phyloP scores from a whole-genome alignment of 176 grass and related monocot genomes.

The Pharus latifolius region DNA sequence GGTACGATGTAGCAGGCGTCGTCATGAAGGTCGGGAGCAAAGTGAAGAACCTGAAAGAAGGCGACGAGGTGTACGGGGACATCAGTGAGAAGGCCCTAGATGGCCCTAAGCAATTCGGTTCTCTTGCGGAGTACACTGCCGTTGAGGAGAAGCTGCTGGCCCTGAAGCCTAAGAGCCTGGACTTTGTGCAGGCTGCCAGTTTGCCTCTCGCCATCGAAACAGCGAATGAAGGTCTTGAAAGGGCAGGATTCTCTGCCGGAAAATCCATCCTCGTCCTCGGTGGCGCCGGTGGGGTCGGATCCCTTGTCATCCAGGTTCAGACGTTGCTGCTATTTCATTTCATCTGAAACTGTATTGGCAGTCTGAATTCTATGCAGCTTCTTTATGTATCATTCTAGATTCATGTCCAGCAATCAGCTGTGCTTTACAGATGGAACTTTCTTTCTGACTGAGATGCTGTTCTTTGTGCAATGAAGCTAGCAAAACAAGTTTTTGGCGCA shows the following conservation, averaged over 20 bases:
- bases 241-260: conserved; percentile 41
- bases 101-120: conserved; percentile 70
- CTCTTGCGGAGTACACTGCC: conserved; percentile 72
- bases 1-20: conserved; percentile 78
- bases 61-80: conserved; percentile 92
- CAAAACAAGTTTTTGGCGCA: conserved; percentile 66
- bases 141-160: conserved; percentile 89
- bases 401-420: too few relatives aligned
- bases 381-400: too few relatives aligned
- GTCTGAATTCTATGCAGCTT: too few relatives aligned
- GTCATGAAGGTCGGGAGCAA: conserved; percentile 69
- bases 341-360: neutral
- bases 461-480: conserved; percentile 31
- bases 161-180: conserved; percentile 57
- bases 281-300: conserved; percentile 78
- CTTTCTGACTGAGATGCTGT: neutral
- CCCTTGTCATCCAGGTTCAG: conserved; percentile 71
- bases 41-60: conserved; percentile 56
- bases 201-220: conserved; percentile 68
- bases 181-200: conserved; percentile 56
- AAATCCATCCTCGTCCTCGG: conserved; percentile 84
- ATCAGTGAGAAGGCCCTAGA: conserved; percentile 86
- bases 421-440: too few relatives aligned
- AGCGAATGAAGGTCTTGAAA: conserved; percentile 58
- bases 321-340: neutral